These are phyloP conservation scores for Daldinia grandis DNA, from an alignment of 495 filamentous ascomycete genomes.

Conservation along the genomic window DNA sequence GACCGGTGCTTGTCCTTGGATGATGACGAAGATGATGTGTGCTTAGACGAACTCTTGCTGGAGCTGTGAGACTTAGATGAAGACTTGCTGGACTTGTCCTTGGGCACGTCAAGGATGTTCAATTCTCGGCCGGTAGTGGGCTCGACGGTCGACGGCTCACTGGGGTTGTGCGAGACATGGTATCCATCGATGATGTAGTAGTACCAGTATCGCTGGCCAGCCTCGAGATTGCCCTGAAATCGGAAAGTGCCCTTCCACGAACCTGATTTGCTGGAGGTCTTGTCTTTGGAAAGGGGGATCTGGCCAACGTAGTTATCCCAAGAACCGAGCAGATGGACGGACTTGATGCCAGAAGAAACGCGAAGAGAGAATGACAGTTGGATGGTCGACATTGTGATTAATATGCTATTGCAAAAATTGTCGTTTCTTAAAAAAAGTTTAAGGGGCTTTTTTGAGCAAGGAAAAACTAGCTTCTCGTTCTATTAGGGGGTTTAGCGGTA, in stretches of 20 bases:
- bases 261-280: constrained; percentile 77
- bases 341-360: constrained; percentile 96
- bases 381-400: constrained; percentile 78
- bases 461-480: constrained; percentile 58
- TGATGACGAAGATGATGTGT: constrained; percentile 49
- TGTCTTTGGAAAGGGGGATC: constrained; percentile 88
- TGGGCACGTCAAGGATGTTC: constrained; percentile 73
- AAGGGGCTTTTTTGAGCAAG: constrained; percentile 63
- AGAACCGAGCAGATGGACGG: constrained; percentile 95
- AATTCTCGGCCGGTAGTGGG: constrained; percentile 96
- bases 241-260: constrained; percentile 95
- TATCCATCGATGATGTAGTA: constrained; percentile 99
- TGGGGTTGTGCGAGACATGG: constrained; percentile 97
- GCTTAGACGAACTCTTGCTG: constrained; percentile 50
- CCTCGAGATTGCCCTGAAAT: constrained; percentile 87
- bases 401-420: constrained; percentile 54
- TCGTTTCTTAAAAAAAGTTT: constrained; percentile 48
- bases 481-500: constrained; percentile 51
- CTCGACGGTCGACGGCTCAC: constrained; percentile 87
- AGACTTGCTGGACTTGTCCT: constrained; percentile 56
- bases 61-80: constrained; percentile 60
- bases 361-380: constrained; percentile 91
- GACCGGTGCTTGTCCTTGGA: constrained; percentile 53
- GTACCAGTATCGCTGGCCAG: constrained; percentile 97
- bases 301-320: constrained; percentile 98